Conservation (phyloP, 371 early-diverging fungal genomes). For the Mortierella sp. region DNA sequence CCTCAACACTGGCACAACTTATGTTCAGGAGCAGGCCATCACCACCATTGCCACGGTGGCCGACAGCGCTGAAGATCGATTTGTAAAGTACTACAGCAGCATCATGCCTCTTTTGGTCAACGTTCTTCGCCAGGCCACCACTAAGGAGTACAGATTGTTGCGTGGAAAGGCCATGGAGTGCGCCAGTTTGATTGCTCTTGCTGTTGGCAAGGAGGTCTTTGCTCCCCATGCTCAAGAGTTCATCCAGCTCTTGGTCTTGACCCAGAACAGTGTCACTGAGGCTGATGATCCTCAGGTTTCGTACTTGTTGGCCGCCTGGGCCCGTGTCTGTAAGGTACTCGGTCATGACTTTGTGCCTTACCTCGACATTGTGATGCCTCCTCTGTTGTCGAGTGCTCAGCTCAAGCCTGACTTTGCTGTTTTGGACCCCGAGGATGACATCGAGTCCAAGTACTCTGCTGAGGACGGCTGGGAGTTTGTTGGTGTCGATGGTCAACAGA, state of each 20-base stretch:
- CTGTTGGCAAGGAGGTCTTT: slow-evolving; percentile 92
- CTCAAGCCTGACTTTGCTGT: slow-evolving; percentile 94
- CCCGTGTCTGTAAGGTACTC: slow-evolving; percentile 94
- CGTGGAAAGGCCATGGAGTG: slow-evolving; percentile 97
- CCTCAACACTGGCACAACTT: slow-evolving; percentile 82
- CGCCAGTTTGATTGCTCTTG: slow-evolving; percentile 89
- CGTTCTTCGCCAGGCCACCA: slow-evolving; percentile 83
- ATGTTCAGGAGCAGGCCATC: slow-evolving; percentile 97
- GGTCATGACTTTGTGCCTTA: slow-evolving; percentile 94
- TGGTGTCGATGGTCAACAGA: slow-evolving; percentile 86
- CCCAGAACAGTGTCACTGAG: slow-evolving; percentile 83
- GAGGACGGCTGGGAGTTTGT: slow-evolving; percentile 98
- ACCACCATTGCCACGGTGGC: slow-evolving; percentile 98
- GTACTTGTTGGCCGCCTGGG: slow-evolving; percentile 96
- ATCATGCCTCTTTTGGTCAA: slow-evolving; percentile 95
- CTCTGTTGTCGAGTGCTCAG: slow-evolving; percentile 84
- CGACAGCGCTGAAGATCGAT: slow-evolving; percentile 90
- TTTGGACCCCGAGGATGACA: slow-evolving; percentile 88
- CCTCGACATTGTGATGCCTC: slow-evolving; percentile 91
- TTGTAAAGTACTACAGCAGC: slow-evolving; percentile 87
- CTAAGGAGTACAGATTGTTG: slow-evolving; percentile 87
- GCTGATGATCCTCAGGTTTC: slow-evolving; percentile 91
- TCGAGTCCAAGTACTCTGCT: slow-evolving; percentile 83
- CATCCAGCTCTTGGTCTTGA: slow-evolving; percentile 80
- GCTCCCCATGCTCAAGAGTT: slow-evolving; percentile 80